phyloP scores from a whole-genome alignment of 78 protist species.

The Tieghemostelium lacteum region DNA sequence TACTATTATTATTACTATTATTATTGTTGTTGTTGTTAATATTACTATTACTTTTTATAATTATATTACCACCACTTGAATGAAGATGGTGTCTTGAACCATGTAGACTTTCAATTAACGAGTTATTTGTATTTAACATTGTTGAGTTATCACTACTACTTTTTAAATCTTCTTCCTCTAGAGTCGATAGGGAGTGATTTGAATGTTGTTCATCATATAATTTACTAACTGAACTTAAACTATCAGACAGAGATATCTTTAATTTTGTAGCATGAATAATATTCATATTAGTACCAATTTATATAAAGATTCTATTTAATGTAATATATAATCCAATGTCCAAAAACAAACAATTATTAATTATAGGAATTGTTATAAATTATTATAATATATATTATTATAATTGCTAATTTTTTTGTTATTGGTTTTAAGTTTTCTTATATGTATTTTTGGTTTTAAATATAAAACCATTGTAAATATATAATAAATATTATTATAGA shows the following conservation, averaged over 20 bases:
- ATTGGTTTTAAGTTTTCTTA: too few relatives aligned
- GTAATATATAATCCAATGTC: too few relatives aligned
- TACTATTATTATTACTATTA: too few relatives aligned
- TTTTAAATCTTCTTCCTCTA: not conserved
- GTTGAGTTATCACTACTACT: not conserved
- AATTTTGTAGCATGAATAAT: not conserved
- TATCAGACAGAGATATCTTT: slow-evolving; percentile 42
- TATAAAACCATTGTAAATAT: too few relatives aligned
- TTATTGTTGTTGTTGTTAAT: not conserved
- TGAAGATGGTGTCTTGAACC: too few relatives aligned
- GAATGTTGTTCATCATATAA: not conserved
- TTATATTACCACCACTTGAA: too few relatives aligned
- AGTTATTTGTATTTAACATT: not conserved
- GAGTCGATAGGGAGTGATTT: not conserved
- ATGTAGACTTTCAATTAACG: too few relatives aligned
- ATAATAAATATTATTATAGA: not conserved
- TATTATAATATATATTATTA: not conserved
- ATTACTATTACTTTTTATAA: not conserved
- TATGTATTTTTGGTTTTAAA: too few relatives aligned
- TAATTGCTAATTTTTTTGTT: too few relatives aligned
- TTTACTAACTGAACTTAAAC: slow-evolving; percentile 17
- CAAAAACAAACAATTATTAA: not conserved
- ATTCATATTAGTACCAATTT: not conserved
- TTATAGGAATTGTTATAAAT: not conserved
- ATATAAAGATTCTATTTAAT: not conserved